Percentiles rank a stretch among this genome's conserved stretches.
phyloP scores from a whole-genome alignment of 495 filamentous ascomycete species.

The Glonium stellatum region DNA sequence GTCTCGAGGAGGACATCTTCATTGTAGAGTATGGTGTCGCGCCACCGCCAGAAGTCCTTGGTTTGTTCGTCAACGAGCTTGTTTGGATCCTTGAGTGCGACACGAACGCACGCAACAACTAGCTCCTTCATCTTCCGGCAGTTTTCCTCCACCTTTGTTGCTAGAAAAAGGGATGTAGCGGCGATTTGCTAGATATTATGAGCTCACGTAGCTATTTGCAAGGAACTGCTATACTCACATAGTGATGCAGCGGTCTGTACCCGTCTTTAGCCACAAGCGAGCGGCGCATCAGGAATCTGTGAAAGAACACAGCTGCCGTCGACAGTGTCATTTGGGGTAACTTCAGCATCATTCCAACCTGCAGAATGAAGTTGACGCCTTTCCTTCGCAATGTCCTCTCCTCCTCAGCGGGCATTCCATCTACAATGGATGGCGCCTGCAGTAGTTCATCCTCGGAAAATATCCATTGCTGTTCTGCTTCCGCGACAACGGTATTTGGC shows the following conservation, averaged over 20 bases:
- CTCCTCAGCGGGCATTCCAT: slow-evolving; percentile 66
- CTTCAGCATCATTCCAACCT: slow-evolving; percentile 87
- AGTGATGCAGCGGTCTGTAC: slow-evolving; percentile 70
- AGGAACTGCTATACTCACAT: slow-evolving; percentile 47
- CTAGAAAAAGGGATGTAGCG: slow-evolving; percentile 83
- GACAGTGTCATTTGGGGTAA: slow-evolving; percentile 85
- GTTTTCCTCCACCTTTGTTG: slow-evolving; percentile 94
- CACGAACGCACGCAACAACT: slow-evolving; percentile 83
- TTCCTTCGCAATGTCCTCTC: slow-evolving; percentile 77
- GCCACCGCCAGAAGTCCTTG: slow-evolving; percentile 96
- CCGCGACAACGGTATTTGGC: slow-evolving; percentile 43
- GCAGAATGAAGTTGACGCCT: slow-evolving; percentile 91
- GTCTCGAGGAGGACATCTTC: slow-evolving; percentile 88
- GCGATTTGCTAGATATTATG: slow-evolving; percentile 50
- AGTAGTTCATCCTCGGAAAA: slow-evolving; percentile 78
- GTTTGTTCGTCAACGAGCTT: slow-evolving; percentile 86
- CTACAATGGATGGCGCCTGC: slow-evolving; percentile 74
- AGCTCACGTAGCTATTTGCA: background rate
- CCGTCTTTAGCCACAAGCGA: slow-evolving; percentile 58
- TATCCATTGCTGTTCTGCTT: slow-evolving; percentile 70
- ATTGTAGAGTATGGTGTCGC: slow-evolving; percentile 80
- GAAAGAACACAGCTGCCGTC: slow-evolving; percentile 88
- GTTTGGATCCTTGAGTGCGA: slow-evolving; percentile 86
- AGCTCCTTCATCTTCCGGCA: slow-evolving; percentile 89
- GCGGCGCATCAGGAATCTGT: slow-evolving; percentile 88